Conservation (phyloP, 345 rosid genomes). For the Hibiscus mutabilis region DNA sequence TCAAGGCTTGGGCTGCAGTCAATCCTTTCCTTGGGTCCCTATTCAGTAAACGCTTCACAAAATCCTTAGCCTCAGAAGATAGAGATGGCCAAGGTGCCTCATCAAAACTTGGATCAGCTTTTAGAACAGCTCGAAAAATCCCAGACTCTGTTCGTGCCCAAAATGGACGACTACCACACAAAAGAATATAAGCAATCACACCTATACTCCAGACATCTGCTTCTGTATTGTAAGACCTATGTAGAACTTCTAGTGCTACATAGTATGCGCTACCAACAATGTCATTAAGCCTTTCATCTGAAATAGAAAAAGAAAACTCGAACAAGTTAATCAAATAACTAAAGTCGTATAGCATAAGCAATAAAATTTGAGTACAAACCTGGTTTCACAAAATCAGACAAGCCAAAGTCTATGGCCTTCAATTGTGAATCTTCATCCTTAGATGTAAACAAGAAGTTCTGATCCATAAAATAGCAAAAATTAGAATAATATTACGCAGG, state of each 20-base stretch:
- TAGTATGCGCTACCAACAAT: constrained; percentile 96
- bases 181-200: constrained; percentile 82
- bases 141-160: constrained; percentile 99
- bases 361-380: constrained; percentile 34
- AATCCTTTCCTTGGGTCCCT: constrained; percentile 94
- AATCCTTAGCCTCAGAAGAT: constrained; percentile 84
- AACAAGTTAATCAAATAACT: neutral
- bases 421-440: constrained; percentile 75
- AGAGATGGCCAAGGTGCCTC: constrained; percentile 92
- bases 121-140: constrained; percentile 85
- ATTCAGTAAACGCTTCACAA: constrained; percentile 74
- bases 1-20: constrained; percentile 94
- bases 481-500: constrained; percentile 21
- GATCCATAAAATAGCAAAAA: constrained; percentile 27
- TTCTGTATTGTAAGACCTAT: constrained; percentile 83
- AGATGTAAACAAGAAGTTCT: constrained; percentile 83
- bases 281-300: constrained; percentile 96
- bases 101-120: constrained; percentile 90
- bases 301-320: constrained; percentile 24
- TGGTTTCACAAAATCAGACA: constrained; percentile 96
- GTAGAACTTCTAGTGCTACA: constrained; percentile 98
- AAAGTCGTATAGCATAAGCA: neutral
- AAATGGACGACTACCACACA: constrained; percentile 97
- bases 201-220: constrained; percentile 99
- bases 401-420: constrained; percentile 97